Evolutionary conservation across 2,329 filamentous ascomycete genomes (phyloP), one percentile per base, ranked within the genome.

Genomic region (Monosporascus sp.): DNA sequence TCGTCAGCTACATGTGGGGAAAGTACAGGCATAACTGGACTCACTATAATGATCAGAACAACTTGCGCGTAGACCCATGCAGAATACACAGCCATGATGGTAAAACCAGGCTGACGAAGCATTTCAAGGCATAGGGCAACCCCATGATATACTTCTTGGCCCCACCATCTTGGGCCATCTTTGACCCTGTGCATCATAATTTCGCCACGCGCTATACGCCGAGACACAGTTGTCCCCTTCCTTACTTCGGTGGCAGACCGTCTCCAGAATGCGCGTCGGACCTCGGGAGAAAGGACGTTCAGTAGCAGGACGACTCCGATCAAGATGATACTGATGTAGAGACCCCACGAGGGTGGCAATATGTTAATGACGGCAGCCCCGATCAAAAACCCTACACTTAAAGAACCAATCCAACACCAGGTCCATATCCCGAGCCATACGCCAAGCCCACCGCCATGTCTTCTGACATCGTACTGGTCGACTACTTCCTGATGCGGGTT

Each of bases 361-460:
- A 67, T 69, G 58, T 86, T 81, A 60, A 91, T 89, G 60, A 91
- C 81, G 38, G 78, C 72, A 11, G 87, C 87, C 3, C 89, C 89
- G 40, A 89, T 74, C 53, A 88, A 72, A 63, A 91, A 92, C 0
- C 89, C 88, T 38, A 90, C 65, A 0, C 84, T 82, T 22, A 91
- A 76, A 22, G 87, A 89, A 6, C 85, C 86, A 61, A 89, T 83
- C 69, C 82, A 88, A 65, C 86, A 89, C 83, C 86, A 92, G 0
- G 86, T 85, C 87, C 88, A 91, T 52, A 88, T 77, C 1, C 87
- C 86, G 9, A 91, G 75, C 89, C 88, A 92, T n/a, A 88, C 73
- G 0, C 89, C 89, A 74, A 91, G 85, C 0, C 89, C 88, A 14
- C 88, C 87, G 7, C 89, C 89, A 63, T 91, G 86, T 41, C 88